These are phyloP conservation scores for Penicillium mononematosum DNA, from an alignment of 495 filamentous ascomycete genomes.

Conservation along the genomic window DNA sequence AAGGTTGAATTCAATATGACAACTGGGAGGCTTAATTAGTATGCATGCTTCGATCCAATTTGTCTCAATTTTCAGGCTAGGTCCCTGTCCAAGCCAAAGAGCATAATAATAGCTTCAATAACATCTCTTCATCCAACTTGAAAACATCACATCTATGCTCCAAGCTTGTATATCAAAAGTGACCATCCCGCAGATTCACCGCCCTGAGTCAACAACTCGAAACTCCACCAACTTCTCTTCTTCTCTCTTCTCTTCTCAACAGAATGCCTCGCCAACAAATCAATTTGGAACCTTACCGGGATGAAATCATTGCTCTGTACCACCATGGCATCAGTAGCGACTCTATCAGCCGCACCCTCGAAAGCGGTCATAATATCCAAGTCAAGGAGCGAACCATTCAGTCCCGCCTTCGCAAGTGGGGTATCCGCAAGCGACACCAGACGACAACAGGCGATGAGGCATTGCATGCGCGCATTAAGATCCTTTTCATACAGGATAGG, in stretches of 20 bases:
- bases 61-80: not conserved
- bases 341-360: conserved; percentile 28
- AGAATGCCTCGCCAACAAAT: conserved; percentile 32
- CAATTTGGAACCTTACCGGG: conserved; percentile 31
- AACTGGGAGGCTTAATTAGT: not conserved
- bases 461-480: conserved; percentile 28
- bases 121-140: not conserved
- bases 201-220: conserved; percentile 10
- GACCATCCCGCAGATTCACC: conserved; percentile 23
- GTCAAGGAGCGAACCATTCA: conserved; percentile 33
- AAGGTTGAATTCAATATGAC: not conserved
- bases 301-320: conserved; percentile 29
- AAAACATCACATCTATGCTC: not conserved
- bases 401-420: conserved; percentile 32
- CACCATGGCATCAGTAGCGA: conserved; percentile 31
- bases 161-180: not conserved
- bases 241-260: conserved; percentile 3
- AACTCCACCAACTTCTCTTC: not conserved
- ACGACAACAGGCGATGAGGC: conserved; percentile 30
- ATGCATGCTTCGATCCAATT: not conserved
- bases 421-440: conserved; percentile 31
- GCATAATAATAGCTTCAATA: not conserved
- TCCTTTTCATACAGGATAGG: conserved; percentile 28
- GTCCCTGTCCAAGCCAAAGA: not conserved
- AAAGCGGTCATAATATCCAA: conserved; percentile 29